A percentile compares a stretch with the other conserved stretches of the same genome.
phyloP scores from a whole-genome alignment of 164 flowering plant genomes.

The Litsea cubeba region DNA sequence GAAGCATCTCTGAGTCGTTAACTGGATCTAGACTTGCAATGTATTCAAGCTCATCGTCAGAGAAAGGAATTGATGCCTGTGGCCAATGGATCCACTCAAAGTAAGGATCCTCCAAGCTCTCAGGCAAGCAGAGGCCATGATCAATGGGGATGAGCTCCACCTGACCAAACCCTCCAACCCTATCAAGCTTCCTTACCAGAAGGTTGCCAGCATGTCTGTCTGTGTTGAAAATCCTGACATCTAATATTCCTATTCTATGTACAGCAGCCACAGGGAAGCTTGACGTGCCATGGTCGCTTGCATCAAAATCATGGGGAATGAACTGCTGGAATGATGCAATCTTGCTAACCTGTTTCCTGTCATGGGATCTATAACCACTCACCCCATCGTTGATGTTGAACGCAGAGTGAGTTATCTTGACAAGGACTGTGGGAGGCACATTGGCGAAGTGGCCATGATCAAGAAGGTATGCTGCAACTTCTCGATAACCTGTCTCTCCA shows the following conservation, averaged over 20 bases:
- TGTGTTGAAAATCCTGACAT: slow-evolving; percentile 7
- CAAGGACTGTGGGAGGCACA: slow-evolving; percentile 59
- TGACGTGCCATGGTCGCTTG: slow-evolving; percentile 12
- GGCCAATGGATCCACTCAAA: slow-evolving; percentile 85
- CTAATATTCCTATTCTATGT: slow-evolving; percentile 17
- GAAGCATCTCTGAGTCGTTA: slow-evolving; percentile 53
- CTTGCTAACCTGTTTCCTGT: slow-evolving; percentile 5
- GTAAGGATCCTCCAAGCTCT: slow-evolving; percentile 67
- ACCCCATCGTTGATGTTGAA: slow-evolving; percentile 25
- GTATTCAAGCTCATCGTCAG: slow-evolving; percentile 61
- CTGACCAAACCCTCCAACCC: slow-evolving; percentile 44
- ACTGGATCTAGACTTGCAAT: slow-evolving; percentile 49
- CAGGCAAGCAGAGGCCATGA: slow-evolving; percentile 70
- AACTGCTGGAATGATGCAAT: slow-evolving; percentile 21
- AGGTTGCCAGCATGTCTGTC: slow-evolving; percentile 72
- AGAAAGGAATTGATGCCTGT: slow-evolving; percentile 64
- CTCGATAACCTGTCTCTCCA: slow-evolving; percentile 72
- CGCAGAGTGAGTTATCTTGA: slow-evolving; percentile 51
- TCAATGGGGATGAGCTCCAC: slow-evolving; percentile 69
- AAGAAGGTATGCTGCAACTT: slow-evolving; percentile 71
- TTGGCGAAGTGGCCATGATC: slow-evolving; percentile 57
- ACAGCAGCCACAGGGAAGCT: slow-evolving; percentile 15
- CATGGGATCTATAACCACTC: slow-evolving; percentile 19
- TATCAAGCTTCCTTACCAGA: slow-evolving; percentile 49
- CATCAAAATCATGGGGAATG: slow-evolving; percentile 16